These are phyloP conservation scores for Pyrus betulifolia DNA, from an alignment of 306 rosid species.

Conservation along the genomic window DNA sequence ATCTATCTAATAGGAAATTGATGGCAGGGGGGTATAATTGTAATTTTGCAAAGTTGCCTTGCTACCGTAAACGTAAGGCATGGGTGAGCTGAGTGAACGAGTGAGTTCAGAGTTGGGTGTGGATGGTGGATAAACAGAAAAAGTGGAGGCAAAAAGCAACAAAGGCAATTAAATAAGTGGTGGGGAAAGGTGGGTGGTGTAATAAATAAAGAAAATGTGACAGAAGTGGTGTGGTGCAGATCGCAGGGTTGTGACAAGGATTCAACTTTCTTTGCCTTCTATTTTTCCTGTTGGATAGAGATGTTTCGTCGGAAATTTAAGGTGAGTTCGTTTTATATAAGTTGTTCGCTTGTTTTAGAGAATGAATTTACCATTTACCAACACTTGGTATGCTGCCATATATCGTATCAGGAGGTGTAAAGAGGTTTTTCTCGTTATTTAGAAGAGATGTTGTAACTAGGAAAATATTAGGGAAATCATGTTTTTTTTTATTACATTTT, in stretches of 20 bases:
- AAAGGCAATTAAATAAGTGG: constrained; percentile 34
- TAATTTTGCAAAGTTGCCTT: background rate
- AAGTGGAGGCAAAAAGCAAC: constrained; percentile 23
- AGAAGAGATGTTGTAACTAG: too few relatives aligned
- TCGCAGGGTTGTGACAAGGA: constrained; percentile 11
- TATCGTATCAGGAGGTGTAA: too few relatives aligned
- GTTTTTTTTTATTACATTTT: too few relatives aligned
- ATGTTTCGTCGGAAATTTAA: too few relatives aligned
- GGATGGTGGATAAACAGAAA: background rate
- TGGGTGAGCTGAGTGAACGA: background rate
- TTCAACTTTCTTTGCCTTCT: constrained; percentile 15
- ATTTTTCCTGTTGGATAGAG: background rate
- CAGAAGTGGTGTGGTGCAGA: constrained; percentile 13
- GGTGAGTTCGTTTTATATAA: too few relatives aligned
- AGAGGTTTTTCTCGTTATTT: too few relatives aligned
- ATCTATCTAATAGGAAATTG: background rate
- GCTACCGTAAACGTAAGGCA: background rate
- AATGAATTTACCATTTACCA: too few relatives aligned
- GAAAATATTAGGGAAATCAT: too few relatives aligned
- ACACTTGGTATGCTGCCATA: too few relatives aligned
- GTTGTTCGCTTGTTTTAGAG: too few relatives aligned
- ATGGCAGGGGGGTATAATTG: background rate
- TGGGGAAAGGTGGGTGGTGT: constrained; percentile 42
- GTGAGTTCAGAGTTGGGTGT: background rate
- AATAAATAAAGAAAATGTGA: constrained; percentile 29